phyloP scores from a whole-genome alignment of 345 rosid genomes.

The Salix exigua region DNA sequence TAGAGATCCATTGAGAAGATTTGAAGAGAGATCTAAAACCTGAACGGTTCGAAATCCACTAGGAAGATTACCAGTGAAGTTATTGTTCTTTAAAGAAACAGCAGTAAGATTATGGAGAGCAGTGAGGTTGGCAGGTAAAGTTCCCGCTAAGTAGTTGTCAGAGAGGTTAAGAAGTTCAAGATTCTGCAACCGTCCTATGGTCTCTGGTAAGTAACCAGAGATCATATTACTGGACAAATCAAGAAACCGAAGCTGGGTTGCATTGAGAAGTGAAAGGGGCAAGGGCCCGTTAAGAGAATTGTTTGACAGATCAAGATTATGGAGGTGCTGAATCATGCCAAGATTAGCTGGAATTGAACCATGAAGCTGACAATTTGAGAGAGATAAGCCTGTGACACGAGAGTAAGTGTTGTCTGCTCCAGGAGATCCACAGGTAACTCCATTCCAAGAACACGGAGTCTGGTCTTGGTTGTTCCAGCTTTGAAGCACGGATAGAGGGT shows the following conservation, averaged over 20 bases:
- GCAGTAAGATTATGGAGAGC: constrained; percentile 40
- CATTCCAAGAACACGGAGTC: constrained; percentile 81
- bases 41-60: constrained; percentile 46
- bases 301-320: constrained; percentile 66
- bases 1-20: constrained; percentile 66
- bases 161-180: constrained; percentile 64
- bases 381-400: constrained; percentile 57
- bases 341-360: constrained; percentile 75
- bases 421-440: constrained; percentile 53
- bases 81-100: constrained; percentile 58
- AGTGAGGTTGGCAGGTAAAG: constrained; percentile 44
- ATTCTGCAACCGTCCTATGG: constrained; percentile 37
- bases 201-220: constrained; percentile 55
- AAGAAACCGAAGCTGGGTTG: constrained; percentile 56
- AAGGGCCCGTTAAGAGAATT: constrained; percentile 78
- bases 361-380: constrained; percentile 58
- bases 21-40: constrained; percentile 72
- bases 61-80: constrained; percentile 54
- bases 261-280: constrained; percentile 51
- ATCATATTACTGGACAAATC: constrained; percentile 68
- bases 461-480: constrained; percentile 58
- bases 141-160: constrained; percentile 67
- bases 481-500: constrained; percentile 54
- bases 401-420: constrained; percentile 22
- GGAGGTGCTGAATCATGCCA: constrained; percentile 51